These are phyloP conservation scores for Carex parvula DNA, from an alignment of 176 grass and related monocot species.

Conservation along the genomic window DNA sequence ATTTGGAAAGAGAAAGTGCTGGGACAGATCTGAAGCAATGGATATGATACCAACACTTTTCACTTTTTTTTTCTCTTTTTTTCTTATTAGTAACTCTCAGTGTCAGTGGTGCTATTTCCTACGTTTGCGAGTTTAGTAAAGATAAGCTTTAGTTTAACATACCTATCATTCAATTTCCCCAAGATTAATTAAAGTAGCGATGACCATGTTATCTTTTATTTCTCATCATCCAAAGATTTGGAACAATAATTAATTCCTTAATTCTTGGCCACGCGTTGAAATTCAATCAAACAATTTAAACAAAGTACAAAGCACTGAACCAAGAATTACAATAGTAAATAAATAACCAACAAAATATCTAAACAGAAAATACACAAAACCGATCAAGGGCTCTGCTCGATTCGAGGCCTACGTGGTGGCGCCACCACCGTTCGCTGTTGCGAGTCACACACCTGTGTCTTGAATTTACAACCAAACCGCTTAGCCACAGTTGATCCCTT, in stretches of 20 bases:
- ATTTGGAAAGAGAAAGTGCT: constrained; percentile 17
- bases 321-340: constrained; percentile 30
- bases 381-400: constrained; percentile 68
- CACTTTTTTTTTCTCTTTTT: constrained; percentile 1
- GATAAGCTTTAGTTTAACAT: background rate
- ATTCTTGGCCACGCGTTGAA: background rate
- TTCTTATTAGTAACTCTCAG: background rate
- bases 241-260: background rate
- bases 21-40: constrained; percentile 17
- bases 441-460: constrained; percentile 85
- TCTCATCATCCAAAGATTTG: constrained; percentile 3
- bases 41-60: constrained; percentile 1
- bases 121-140: background rate
- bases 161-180: background rate
- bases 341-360: constrained; percentile 23
- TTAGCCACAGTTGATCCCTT: constrained; percentile 59
- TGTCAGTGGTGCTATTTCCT: background rate
- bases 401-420: constrained; percentile 52
- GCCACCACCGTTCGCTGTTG: constrained; percentile 68
- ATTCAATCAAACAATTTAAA: constrained; percentile 25
- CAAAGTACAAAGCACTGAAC: constrained; percentile 48
- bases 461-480: constrained; percentile 85
- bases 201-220: background rate
- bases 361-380: constrained; percentile 25
- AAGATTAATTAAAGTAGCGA: background rate